Percentiles rank a stretch among this genome's conserved stretches.
These are phyloP conservation scores for Exsudoporus frostii DNA, from an alignment of 768 basidiomycete species.

Conservation along the genomic window DNA sequence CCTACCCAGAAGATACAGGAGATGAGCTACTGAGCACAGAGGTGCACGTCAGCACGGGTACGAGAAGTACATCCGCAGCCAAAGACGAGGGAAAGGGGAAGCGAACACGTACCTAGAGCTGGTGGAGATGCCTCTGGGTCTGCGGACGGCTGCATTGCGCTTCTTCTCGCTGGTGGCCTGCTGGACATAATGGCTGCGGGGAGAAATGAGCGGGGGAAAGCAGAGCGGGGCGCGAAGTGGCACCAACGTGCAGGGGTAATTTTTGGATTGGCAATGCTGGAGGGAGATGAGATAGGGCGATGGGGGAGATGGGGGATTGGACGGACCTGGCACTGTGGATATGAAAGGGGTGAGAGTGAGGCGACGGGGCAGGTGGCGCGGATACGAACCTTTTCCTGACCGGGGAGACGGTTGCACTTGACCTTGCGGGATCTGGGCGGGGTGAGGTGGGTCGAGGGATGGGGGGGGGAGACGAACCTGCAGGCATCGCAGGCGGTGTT, in stretches of 20 bases:
- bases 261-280: slow-evolving; percentile 83
- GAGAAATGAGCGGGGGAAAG: slow-evolving; percentile 18
- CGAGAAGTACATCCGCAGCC: slow-evolving; percentile 22
- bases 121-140: slow-evolving; percentile 62
- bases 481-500: slow-evolving; percentile 94
- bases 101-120: slow-evolving; percentile 41
- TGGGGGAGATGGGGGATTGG: slow-evolving; percentile 13
- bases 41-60: slow-evolving; percentile 27
- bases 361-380: slow-evolving; percentile 5
- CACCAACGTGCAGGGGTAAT: slow-evolving; percentile 88
- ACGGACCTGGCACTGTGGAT: slow-evolving; percentile 62
- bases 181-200: slow-evolving; percentile 68
- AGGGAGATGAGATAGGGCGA: slow-evolving; percentile 8
- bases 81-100: slow-evolving; percentile 6
- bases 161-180: slow-evolving; percentile 86
- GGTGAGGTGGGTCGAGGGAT: not conserved
- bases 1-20: slow-evolving; percentile 37
- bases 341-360: slow-evolving; percentile 16
- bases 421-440: slow-evolving; percentile 73
- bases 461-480: slow-evolving; percentile 45
- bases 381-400: slow-evolving; percentile 70
- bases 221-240: slow-evolving; percentile 14
- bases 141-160: slow-evolving; percentile 54
- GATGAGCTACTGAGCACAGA: slow-evolving; percentile 20
- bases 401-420: slow-evolving; percentile 80